Conservation (phyloP, 257 asterid species). For the Penstemon newberryi region DNA sequence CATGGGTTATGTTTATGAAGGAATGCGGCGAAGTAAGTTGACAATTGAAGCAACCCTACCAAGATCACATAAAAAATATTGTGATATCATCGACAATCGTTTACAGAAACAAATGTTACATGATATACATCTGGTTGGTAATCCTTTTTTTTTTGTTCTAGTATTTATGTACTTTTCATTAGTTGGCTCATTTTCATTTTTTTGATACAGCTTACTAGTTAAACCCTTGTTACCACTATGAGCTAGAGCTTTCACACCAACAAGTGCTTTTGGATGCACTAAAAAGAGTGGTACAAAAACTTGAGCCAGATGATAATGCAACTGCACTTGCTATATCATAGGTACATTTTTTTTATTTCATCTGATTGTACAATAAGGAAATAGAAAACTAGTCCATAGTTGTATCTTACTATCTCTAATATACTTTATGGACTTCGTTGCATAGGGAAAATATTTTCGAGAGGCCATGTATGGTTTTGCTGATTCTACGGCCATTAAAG, state of each 20-base stretch:
- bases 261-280: not conserved
- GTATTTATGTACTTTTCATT: no score
- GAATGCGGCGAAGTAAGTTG: no score
- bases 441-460: not conserved
- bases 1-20: no score
- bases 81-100: not conserved
- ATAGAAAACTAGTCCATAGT: no score
- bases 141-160: no score
- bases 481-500: not conserved
- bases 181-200: no score
- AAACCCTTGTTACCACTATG: not conserved
- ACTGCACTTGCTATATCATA: not conserved
- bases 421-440: no score
- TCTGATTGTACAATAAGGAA: no score
- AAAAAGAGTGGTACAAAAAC: not conserved
- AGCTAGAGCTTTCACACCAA: not conserved
- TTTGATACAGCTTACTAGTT: not conserved
- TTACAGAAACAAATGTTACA: not conserved
- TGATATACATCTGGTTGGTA: not conserved
- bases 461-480: slow-evolving; percentile 1
- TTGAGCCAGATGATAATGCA: not conserved
- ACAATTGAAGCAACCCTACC: not conserved
- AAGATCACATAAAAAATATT: not conserved
- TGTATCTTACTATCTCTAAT: no score
- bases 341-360: not conserved